Base-by-base conservation (phyloP, 108 stramenopile genomes). In the Cyclotella atomus region DNA sequence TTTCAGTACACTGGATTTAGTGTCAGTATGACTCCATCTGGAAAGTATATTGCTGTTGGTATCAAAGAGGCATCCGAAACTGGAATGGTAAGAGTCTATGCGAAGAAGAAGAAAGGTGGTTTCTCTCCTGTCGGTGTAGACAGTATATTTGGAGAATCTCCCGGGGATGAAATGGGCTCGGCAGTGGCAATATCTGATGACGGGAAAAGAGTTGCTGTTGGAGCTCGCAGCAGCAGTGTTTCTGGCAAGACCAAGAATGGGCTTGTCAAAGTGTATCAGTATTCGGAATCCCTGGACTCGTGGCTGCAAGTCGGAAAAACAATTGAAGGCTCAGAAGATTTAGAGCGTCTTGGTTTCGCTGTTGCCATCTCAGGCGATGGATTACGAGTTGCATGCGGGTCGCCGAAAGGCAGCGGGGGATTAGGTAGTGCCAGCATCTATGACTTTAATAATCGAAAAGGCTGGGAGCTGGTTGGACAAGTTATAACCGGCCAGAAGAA, bases 271-370 rank as follows among this genome's bases (percentile, higher is more conserved):
- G 62, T 80, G 17, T 72, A 63, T 47, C 46, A 72, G 34, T 78
- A 67, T 20, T 61, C 6, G 16, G 57, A 80, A 52, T 17, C 49
- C 3, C 34, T 32, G n/a, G 34, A 67, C 30, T 43, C 74, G 10
- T 77, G 76, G 81, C n/a, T 23, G 17, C 66, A 59, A 73, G 4
- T 83, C 16, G 83, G 77, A 43, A 71, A 59, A 44, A 47, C 82
- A 16, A 71, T 83, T 68, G 14, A 49, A 27, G 77, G 77, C 28
- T 65, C 33, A 33, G 72, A 83, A 23, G 55, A 70, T 30, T 21
- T 34, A 21, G 83, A 76, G 19, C 46, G 65, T 27, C n/a, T 66
- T 14, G 78, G 78, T 17, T 79, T 59, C 43, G 65, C 72, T 24
- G 71, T 79, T 4, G 72, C 47, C 27, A 60, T 73, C 15, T 68